A percentile compares a stretch with the other conserved stretches of the same genome.
Conservation (phyloP, 768 basidiomycete genomes). For the Mycena leptocephala region DNA sequence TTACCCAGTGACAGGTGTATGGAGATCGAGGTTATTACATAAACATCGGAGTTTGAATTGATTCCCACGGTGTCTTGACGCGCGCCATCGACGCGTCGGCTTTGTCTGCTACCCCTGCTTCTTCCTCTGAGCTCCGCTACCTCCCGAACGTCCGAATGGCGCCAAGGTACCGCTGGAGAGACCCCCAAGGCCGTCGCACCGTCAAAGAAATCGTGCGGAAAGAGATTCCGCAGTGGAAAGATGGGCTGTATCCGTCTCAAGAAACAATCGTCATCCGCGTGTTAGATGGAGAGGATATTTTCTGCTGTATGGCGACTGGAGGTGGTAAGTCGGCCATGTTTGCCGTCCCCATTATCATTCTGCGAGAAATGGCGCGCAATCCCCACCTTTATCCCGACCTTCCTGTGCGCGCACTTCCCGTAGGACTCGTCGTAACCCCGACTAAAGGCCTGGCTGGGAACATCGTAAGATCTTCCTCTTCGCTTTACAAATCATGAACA, state of each 20-base stretch:
- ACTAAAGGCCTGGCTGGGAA: constrained; percentile 42
- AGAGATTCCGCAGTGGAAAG: constrained; percentile 31
- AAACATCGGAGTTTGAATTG: too few species aligned
- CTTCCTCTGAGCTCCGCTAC: too few species aligned
- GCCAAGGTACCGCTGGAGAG: constrained; percentile 22
- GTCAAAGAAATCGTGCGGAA: constrained; percentile 33
- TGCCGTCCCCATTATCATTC: constrained; percentile 29
- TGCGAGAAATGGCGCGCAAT: constrained; percentile 27
- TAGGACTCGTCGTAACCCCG: constrained; percentile 41
- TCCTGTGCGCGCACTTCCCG: constrained; percentile 28
- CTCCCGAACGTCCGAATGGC: too few species aligned
- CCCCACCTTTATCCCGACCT: constrained; percentile 29
- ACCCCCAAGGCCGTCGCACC: constrained; percentile 28
- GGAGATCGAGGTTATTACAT: too few species aligned
- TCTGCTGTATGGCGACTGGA: constrained; percentile 12
- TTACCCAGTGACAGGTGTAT: too few species aligned
- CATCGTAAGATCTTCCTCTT: constrained; percentile 22
- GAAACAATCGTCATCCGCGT: constrained; percentile 28
- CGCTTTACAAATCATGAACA: neutral
- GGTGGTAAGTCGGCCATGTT: constrained; percentile 38
- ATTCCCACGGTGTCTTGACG: too few species aligned
- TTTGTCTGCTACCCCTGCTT: too few species aligned
- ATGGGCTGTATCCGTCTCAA: constrained; percentile 33
- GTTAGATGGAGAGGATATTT: constrained; percentile 30
- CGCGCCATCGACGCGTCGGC: too few species aligned